Evolutionary conservation across 2,329 filamentous ascomycete species (phyloP), one percentile per base, ranked within the genome.

Genomic region (Cyclaneusma minus): DNA sequence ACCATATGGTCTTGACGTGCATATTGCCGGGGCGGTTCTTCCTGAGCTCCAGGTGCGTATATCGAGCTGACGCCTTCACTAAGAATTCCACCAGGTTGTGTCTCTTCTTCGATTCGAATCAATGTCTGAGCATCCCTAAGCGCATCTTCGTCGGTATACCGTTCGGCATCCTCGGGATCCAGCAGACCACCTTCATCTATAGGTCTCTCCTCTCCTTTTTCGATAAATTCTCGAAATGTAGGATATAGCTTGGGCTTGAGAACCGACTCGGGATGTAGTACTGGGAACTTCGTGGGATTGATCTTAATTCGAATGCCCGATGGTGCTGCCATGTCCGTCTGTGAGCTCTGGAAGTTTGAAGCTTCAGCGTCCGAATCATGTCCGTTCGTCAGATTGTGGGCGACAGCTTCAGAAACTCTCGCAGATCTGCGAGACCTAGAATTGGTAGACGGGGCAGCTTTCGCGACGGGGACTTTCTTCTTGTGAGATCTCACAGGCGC

Each of bases 1-100:
- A 79, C 61, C 28, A 95, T 62, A 45, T 95, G 81, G 43, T 95
- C 85, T 44, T 71, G 67, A 39, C 91, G 84, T n/a, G 78, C 73
- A 60, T 82, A 95, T 42, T 89, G 82, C 27, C 67, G 64, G 1
- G 80, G 80, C 40, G 91, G 79, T 30, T 81, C 73, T 32, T 56
- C 58, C 16, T 65, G 63, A 8, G 70, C 60, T 35, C 89, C 80
- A 0, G 80, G 79, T 11, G 73, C 62, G 39, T 80, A 89, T 13
- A 76, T 55, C 3, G 73, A 75, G 45, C 80, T 87, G 32, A 64
- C 62, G 32, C 72, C 69, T 28, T 63, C 56, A 26, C 77, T 83
- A 15, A 94, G 60, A 4, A 84, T 48, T 3, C 83, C 82, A 10
- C 84, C 85, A 4, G 73, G 68, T 41, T 80, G 62, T 3, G 71